Percentiles rank a stretch among this genome's conserved stretches.
phyloP scores from a whole-genome alignment of 179 eudicot species.

The Camellia oleifera region DNA sequence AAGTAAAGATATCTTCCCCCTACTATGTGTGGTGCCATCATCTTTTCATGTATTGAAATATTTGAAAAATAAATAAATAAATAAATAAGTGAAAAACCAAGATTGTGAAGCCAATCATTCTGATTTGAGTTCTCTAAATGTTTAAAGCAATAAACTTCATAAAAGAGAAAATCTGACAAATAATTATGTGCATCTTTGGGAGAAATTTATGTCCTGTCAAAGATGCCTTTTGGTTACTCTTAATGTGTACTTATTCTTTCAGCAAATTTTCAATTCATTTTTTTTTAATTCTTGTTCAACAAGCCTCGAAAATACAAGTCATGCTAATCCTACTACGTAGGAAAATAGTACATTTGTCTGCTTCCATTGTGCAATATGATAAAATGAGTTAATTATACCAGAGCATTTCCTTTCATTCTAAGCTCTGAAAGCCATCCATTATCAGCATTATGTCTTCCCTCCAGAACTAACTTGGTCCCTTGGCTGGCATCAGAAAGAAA shows the following conservation, averaged over 20 bases:
- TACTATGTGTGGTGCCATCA: neutral
- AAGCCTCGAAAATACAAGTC: neutral
- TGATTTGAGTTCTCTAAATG: neutral
- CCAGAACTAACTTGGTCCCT: slow-evolving; percentile 56
- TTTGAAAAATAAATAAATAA: neutral
- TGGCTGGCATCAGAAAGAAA: slow-evolving; percentile 46
- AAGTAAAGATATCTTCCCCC: neutral
- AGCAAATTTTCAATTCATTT: neutral
- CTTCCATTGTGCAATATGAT: neutral
- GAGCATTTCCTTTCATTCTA: slow-evolving; percentile 59
- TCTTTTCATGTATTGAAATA: neutral
- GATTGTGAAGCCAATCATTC: neutral
- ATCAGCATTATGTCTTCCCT: slow-evolving; percentile 96
- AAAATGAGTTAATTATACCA: slow-evolving; percentile 37
- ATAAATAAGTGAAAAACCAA: neutral
- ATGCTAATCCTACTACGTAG: neutral
- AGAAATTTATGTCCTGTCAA: neutral
- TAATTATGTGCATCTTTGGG: neutral
- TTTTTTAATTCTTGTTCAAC: neutral
- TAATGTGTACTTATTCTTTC: neutral
- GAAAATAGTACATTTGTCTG: slow-evolving; percentile 4
- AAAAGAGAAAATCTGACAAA: neutral
- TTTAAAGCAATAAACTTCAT: neutral
- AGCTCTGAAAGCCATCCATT: slow-evolving; percentile 77
- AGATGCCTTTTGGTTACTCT: neutral